Conservation (phyloP, 2,329 filamentous ascomycete species). For the Cladosporium sp. region DNA sequence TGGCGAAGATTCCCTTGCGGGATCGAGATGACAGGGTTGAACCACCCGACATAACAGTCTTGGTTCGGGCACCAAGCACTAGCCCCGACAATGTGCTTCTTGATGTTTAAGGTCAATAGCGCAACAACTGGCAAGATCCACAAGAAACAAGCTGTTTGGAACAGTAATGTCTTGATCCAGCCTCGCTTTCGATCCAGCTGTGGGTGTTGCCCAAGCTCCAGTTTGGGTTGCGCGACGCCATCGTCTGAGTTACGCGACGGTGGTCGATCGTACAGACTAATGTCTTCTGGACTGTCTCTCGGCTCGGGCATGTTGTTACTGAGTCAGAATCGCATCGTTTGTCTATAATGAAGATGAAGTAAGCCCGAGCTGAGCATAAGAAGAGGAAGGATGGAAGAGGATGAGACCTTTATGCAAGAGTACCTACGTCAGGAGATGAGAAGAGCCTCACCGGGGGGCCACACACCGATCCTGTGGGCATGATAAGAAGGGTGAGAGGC, state of each 20-base stretch:
- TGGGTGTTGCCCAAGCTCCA: conserved; percentile 12
- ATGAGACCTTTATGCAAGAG: too few relatives aligned
- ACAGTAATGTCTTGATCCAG: conserved; percentile 10
- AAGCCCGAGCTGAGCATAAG: too few relatives aligned
- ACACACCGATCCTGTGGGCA: too few relatives aligned
- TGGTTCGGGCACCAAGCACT: conserved; percentile 26
- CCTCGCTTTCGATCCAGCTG: conserved; percentile 6
- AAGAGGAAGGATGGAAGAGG: too few relatives aligned
- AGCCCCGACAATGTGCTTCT: conserved; percentile 24
- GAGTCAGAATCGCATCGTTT: too few relatives aligned
- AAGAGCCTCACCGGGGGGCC: too few relatives aligned
- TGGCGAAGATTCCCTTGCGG: conserved; percentile 13
- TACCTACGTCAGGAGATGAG: too few relatives aligned
- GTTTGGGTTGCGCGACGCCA: neutral
- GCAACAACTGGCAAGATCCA: conserved; percentile 27
- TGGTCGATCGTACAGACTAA: neutral
- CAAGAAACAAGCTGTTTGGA: conserved; percentile 22
- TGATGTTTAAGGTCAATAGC: conserved; percentile 27
- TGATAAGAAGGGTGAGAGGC: too few relatives aligned
- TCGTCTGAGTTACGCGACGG: neutral
- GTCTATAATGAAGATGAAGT: too few relatives aligned
- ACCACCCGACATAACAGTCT: conserved; percentile 19
- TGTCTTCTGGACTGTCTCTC: neutral
- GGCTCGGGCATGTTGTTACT: too few relatives aligned
- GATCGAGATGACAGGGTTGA: conserved; percentile 6